Evolutionary conservation across 1,139 yeast genomes (phyloP).

Genomic region (Kodamaea plutei): DNA sequence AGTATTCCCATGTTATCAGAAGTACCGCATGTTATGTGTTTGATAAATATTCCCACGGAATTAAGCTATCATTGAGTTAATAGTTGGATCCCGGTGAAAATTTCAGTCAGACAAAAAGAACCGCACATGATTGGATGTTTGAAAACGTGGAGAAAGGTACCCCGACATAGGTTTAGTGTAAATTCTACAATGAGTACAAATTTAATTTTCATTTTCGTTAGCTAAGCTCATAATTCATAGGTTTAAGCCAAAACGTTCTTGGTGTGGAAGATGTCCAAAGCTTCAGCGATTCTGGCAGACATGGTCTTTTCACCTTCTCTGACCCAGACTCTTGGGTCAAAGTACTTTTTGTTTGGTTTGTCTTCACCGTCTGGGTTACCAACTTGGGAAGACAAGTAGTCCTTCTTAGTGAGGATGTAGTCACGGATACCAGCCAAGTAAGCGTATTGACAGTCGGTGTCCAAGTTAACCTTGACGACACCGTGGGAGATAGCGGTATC

Average conservation of each 20-base stretch:
- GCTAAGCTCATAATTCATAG: constrained; percentile 2
- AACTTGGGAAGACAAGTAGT: constrained; percentile 79
- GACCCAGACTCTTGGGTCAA: constrained; percentile 99
- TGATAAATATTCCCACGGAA: no score
- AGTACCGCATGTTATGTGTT: no score
- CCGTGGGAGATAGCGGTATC: constrained; percentile 88
- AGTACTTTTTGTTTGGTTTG: constrained; percentile 98
- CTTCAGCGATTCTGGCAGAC: constrained; percentile 78
- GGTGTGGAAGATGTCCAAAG: constrained; percentile 84
- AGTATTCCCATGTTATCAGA: no score
- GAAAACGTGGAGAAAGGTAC: no score
- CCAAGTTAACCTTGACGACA: constrained; percentile 98
- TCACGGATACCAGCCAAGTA: constrained; percentile 96
- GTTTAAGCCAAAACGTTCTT: constrained; percentile 34
- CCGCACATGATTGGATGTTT: no score
- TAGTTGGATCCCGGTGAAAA: no score
- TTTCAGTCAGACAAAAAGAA: no score
- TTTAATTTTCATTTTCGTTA: no score
- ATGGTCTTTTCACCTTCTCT: constrained; percentile 99
- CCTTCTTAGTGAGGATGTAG: constrained; percentile 93
- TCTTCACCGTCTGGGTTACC: constrained; percentile 99
- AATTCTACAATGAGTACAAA: no score
- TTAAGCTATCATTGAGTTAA: no score
- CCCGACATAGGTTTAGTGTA: no score
- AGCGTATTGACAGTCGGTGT: constrained; percentile 98